These are phyloP conservation scores for Monilinia polystroma DNA, from an alignment of 2,329 filamentous ascomycete species.

Conservation along the genomic window DNA sequence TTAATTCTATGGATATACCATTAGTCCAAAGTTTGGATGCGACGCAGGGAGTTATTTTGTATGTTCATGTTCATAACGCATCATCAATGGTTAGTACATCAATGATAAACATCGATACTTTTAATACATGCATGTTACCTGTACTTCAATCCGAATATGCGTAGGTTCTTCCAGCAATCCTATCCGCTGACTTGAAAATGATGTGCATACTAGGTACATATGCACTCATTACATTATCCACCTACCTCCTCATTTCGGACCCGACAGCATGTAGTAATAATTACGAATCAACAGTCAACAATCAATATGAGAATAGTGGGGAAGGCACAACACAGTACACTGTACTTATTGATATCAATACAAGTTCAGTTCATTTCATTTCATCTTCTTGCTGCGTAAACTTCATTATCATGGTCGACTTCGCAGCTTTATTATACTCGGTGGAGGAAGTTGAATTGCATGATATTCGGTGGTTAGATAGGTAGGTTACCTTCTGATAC, in stretches of 20 bases:
- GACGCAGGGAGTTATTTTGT: not conserved
- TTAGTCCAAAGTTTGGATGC: not conserved
- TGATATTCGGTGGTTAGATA: too few species aligned
- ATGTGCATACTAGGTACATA: not conserved
- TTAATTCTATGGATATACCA: not conserved
- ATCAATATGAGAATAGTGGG: too few species aligned
- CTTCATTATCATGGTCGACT: too few species aligned
- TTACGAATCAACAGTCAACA: too few species aligned
- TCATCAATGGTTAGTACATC: not conserved
- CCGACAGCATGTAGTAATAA: too few species aligned
- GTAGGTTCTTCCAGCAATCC: not conserved
- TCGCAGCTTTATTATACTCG: too few species aligned
- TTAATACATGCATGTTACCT: not conserved
- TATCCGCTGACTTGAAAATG: not conserved
- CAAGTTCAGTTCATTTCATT: too few species aligned
- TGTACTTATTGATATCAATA: too few species aligned
- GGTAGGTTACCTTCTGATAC: too few species aligned
- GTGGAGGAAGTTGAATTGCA: too few species aligned
- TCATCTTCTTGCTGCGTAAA: too few species aligned
- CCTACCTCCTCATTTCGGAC: not conserved
- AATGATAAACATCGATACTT: not conserved
- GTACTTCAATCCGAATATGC: not conserved
- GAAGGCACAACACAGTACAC: too few species aligned
- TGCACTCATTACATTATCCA: not conserved
- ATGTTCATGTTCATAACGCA: constrained; percentile 5